phyloP scores from a whole-genome alignment of 192 early-diverging fungal species.

The Spizellomyces punctatus region DNA sequence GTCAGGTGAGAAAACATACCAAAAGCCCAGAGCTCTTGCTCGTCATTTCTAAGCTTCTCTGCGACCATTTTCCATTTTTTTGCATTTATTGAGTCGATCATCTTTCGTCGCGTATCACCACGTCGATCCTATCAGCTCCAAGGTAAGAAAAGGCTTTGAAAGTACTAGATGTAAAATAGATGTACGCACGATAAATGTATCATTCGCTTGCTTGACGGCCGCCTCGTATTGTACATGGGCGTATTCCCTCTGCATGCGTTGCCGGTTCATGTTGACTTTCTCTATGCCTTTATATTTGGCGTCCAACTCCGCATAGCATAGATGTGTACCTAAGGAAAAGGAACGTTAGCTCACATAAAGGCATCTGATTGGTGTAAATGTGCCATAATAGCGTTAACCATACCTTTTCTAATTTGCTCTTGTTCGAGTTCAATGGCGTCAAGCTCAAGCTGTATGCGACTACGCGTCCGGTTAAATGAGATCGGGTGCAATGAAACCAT shows the following conservation, averaged over 20 bases:
- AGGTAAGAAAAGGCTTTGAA: not conserved
- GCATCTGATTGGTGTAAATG: not conserved
- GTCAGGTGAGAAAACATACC: slow-evolving; percentile 7
- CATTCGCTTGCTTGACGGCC: slow-evolving; percentile 15
- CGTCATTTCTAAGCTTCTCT: slow-evolving; percentile 18
- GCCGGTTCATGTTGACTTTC: not conserved
- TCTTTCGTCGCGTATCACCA: slow-evolving; percentile 12
- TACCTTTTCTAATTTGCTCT: slow-evolving; percentile 15
- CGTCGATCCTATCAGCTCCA: slow-evolving; percentile 9
- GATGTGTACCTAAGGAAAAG: slow-evolving; percentile 14
- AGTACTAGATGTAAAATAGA: not conserved
- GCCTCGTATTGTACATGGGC: slow-evolving; percentile 12
- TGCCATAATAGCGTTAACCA: too few relatives aligned
- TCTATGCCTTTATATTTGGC: not conserved
- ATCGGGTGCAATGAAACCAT: too few relatives aligned
- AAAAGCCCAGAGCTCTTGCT: slow-evolving; percentile 4
- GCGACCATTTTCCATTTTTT: slow-evolving; percentile 13
- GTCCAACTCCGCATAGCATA: slow-evolving; percentile 21
- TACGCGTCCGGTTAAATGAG: not conserved
- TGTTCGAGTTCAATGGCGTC: slow-evolving; percentile 20
- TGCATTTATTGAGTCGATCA: slow-evolving; percentile 7
- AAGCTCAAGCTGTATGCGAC: slow-evolving; percentile 12
- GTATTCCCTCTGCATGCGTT: slow-evolving; percentile 11
- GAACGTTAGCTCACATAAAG: not conserved
- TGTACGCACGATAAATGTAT: slow-evolving; percentile 20